These are phyloP conservation scores for Populus pruinosa DNA, from an alignment of 345 rosid genomes.

Conservation along the genomic window DNA sequence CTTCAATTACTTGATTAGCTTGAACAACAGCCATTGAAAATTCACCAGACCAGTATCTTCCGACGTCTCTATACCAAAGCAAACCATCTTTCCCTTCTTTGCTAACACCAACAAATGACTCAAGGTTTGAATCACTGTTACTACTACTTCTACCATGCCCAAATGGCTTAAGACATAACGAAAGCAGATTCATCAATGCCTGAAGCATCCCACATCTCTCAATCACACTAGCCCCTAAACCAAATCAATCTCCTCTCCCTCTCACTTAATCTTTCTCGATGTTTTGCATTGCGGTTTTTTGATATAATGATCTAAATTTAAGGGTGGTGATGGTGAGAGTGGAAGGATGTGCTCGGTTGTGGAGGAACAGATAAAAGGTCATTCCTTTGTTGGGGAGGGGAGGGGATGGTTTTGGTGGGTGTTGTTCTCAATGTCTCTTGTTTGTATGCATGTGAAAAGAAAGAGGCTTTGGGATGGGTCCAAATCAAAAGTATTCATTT, in stretches of 20 bases:
- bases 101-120: slow-evolving; percentile 20
- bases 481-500: not conserved
- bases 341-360: slow-evolving; percentile 53
- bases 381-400: not conserved
- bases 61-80: slow-evolving; percentile 75
- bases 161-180: slow-evolving; percentile 73
- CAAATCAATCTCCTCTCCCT: slow-evolving; percentile 11
- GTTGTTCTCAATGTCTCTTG: slow-evolving; percentile 19
- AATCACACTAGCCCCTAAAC: slow-evolving; percentile 12
- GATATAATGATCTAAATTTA: slow-evolving; percentile 14
- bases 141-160: slow-evolving; percentile 38
- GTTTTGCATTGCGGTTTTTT: slow-evolving; percentile 10
- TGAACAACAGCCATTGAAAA: slow-evolving; percentile 92
- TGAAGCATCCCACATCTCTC: slow-evolving; percentile 92
- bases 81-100: slow-evolving; percentile 72
- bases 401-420: slow-evolving; percentile 19
- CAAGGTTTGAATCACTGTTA: not conserved
- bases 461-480: not conserved
- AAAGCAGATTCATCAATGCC: slow-evolving; percentile 83
- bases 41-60: slow-evolving; percentile 62
- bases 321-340: slow-evolving; percentile 10
- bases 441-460: slow-evolving; percentile 2
- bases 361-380: slow-evolving; percentile 49
- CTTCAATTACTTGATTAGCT: slow-evolving; percentile 83
- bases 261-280: not conserved